A percentile compares a stretch with the other conserved stretches of the same genome.
Conservation (phyloP, 805 yeast species). For the Candida saitoana region DNA sequence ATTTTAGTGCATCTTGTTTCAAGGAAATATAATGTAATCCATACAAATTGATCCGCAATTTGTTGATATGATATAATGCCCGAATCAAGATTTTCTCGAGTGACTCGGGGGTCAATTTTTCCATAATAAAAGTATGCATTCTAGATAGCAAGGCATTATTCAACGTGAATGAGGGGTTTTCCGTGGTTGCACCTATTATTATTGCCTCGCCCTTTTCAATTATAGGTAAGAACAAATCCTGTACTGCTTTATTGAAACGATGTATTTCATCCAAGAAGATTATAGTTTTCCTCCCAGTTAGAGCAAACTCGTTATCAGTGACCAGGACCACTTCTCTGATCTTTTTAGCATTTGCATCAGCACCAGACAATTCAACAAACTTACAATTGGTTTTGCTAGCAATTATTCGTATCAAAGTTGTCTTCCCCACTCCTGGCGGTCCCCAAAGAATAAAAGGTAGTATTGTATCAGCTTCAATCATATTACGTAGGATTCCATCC, state of each 20-base stretch:
- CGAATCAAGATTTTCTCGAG: slow-evolving; percentile 31
- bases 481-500: slow-evolving; percentile 32
- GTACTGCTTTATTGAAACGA: slow-evolving; percentile 41
- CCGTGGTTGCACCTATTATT: slow-evolving; percentile 49
- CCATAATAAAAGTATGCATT: slow-evolving; percentile 44
- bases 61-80: slow-evolving; percentile 48
- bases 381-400: slow-evolving; percentile 27
- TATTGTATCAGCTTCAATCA: slow-evolving; percentile 29
- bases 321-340: slow-evolving; percentile 31
- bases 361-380: slow-evolving; percentile 39
- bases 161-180: slow-evolving; percentile 54
- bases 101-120: slow-evolving; percentile 29
- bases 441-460: slow-evolving; percentile 45
- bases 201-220: slow-evolving; percentile 38
- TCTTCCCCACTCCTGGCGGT: slow-evolving; percentile 43
- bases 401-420: slow-evolving; percentile 38
- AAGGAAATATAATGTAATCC: slow-evolving; percentile 50
- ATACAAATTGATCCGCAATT: slow-evolving; percentile 51
- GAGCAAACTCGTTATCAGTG: slow-evolving; percentile 33
- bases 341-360: slow-evolving; percentile 33
- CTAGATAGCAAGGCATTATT: slow-evolving; percentile 41
- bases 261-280: slow-evolving; percentile 43
- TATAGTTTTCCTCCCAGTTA: slow-evolving; percentile 39
- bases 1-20: slow-evolving; percentile 53
- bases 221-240: slow-evolving; percentile 39